Evolutionary conservation across 805 yeast genomes (phyloP).

Genomic region (Cyberlindnera mrakii): DNA sequence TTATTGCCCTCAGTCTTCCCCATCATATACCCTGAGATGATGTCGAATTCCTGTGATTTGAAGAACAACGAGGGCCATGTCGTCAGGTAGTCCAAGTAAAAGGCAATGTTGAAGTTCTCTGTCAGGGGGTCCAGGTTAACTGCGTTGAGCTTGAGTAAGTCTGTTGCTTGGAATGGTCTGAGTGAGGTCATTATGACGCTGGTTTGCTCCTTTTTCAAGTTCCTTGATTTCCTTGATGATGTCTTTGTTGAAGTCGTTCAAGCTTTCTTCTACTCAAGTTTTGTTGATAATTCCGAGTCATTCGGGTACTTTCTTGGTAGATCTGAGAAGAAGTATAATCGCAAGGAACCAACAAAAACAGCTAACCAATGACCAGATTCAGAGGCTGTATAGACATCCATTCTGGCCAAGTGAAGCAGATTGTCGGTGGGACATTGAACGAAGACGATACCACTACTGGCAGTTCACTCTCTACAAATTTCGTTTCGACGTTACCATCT

Average conservation of each 20-base stretch:
- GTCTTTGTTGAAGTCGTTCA: no score
- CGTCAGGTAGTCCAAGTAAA: conserved; percentile 76
- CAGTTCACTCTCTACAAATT: conserved; percentile 57
- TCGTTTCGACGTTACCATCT: conserved; percentile 70
- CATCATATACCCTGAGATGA: conserved; percentile 72
- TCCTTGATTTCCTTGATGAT: no score
- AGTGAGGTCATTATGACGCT: conserved; percentile 69
- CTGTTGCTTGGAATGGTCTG: conserved; percentile 83
- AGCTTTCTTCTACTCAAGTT: no score
- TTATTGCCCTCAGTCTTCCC: conserved; percentile 91
- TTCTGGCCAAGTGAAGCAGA: conserved; percentile 91
- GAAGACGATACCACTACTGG: conserved; percentile 38
- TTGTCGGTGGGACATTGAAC: conserved; percentile 86
- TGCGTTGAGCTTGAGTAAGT: conserved; percentile 63
- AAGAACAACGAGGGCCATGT: conserved; percentile 89
- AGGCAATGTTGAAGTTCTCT: conserved; percentile 81
- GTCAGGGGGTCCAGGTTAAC: conserved; percentile 86
- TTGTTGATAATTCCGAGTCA: no score
- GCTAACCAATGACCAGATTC: conserved; percentile 63
- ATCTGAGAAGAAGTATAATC: neutral
- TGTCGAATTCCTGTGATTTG: conserved; percentile 51
- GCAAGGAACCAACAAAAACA: neutral
- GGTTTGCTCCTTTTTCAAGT: neutral
- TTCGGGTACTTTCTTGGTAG: neutral
- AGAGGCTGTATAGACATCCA: conserved; percentile 96